Base-by-base conservation (phyloP, 495 filamentous ascomycete species). In the Schizothecium vesticola region DNA sequence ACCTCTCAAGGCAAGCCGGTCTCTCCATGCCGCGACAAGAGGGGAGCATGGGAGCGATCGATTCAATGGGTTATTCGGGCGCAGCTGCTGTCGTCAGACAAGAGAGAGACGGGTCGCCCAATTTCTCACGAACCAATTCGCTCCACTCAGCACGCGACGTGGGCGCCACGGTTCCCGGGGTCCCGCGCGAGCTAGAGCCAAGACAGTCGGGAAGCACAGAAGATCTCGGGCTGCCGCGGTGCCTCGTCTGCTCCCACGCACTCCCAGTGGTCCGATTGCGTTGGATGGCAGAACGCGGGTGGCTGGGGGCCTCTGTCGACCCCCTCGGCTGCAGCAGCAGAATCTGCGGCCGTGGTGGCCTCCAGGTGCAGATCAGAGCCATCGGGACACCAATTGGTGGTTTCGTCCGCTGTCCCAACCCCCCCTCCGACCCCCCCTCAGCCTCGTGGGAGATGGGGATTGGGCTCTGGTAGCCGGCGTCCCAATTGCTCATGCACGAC, bases 391-490 rank as follows among this genome's bases (percentile, higher is more conserved):
- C 71, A 68, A 74, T 76, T 77, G 75, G 71, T 60, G 58, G 31
- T n/a, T n/a, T n/a, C n/a, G n/a, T n/a, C n/a, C n/a, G n/a, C 13
- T 69, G n/a, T 31, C 58, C 23, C 57, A n/a, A 43, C 28, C 36
- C 25, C 59, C 63, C 69, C 74, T 74, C 23, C 57, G 16, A 43
- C 28, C 36, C 25, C 59, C 63, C 69, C 74, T 74, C 74, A 76
- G 63, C 75, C 75, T 76, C 73, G 71, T 77, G 73, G 72, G 75
- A 68, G 57, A 57, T 56, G 65, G 74, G 69, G 65, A 76, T 76
- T 76, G 74, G 74, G 59, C 65, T 68, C 56, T 28, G 23, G 23
- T 23, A 7, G 67, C 57, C 61, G 28, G 67, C 51, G 56, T 25
- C 63, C 61, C 68, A 31, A 68, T 28, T 12, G 31, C 64, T 67